Base-by-base conservation (phyloP, 2,329 filamentous ascomycete genomes). In the Microsporum audouinii region DNA sequence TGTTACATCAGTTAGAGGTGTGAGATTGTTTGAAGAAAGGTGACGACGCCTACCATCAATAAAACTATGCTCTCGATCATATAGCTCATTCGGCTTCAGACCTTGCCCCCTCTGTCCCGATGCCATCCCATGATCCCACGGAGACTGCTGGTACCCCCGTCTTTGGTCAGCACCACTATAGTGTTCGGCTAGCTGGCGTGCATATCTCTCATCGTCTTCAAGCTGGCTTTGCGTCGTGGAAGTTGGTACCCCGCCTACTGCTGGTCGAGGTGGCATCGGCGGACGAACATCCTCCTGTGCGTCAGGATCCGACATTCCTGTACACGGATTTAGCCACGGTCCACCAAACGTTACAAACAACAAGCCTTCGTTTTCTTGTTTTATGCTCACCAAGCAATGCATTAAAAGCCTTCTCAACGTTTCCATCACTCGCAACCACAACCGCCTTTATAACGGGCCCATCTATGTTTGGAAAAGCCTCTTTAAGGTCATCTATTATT, bases 381-480 rank as follows among this genome's bases (percentile, higher is more conserved):
- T 27, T 8, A 8, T 23, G 2, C 55, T 8, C 8, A 89, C 89
- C 88, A 51, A 99, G 81, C 49, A 99, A 81, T 39, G 94, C 94
- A 76, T 96, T 94, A 77, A 99, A 99, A 12, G 94, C 92, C 36
- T 90, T 88, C 74, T 99, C 94, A 56, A 97, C 86, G 69, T 87
- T 85, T 63, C 91, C 92, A 62, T 86, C 82, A 72, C 94, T 97
- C 12, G 94, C 94, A 29, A 83, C 81, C 65, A 99, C 77, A 0
- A 99, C 88, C 34, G 94, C 94, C 74, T 87, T 95, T 73, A 99
- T 83, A 55, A 99, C 88, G 51, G 84, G 74, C 5, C 77, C 72
- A 60, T 99, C 94, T 63, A 96, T 88, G 60, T 79, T 82, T 0
- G 94, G 94, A 69, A 99, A 99, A 0, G 94, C 94, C 74, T 99